Base-by-base conservation (phyloP, 1,284 basidiomycete genomes). In the Puccinia novopanici region DNA sequence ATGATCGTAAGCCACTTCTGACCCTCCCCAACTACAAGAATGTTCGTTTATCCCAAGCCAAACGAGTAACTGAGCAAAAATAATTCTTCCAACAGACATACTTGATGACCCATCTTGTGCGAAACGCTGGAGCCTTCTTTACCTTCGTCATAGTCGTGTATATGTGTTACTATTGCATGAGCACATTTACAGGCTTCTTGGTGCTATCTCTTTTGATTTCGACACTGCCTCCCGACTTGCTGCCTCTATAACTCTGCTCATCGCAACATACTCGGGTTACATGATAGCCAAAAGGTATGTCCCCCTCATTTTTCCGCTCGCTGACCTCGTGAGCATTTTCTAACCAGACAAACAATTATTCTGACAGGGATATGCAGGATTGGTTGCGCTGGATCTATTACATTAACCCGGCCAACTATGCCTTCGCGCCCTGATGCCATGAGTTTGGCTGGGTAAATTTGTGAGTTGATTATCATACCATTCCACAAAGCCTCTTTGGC, bases 401-500 rank as follows among this genome's bases (percentile, higher is more conserved):
- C 85, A 86, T 93, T 82, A 82, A 83, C 57, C 85, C 85, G 15
- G 84, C 93, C 65, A 87, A 90, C 19, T 95, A 94, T 86, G 91
- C 91, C 0, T 95, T 92, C 88, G 90, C 91, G 91, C 90, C 0
- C 88, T 90, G 72, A 91, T 94, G 89, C 86, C 94, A 94, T 84
- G 92, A 94, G 85, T 94, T 94, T 86, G 90, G 89, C 86, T 89
- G 92, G 10, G 89, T 92, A 22, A 42, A 82, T 80, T 45, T 83
- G 82, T 48, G 45, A 48, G 45, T 48, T 59, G 12, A 34, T 34
- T 4, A 34, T 34, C 34, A 34, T 34, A 30, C 55, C 24, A 59
- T 1, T 9, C 27, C 24, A 27, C 55, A 27, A 55, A 27, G 3
- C 37, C 45, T 24, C n/a, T 40, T 2, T 67, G 2, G 34, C 34